These are phyloP conservation scores for Schizothecium vesticola DNA, from an alignment of 495 filamentous ascomycete species.

Conservation along the genomic window DNA sequence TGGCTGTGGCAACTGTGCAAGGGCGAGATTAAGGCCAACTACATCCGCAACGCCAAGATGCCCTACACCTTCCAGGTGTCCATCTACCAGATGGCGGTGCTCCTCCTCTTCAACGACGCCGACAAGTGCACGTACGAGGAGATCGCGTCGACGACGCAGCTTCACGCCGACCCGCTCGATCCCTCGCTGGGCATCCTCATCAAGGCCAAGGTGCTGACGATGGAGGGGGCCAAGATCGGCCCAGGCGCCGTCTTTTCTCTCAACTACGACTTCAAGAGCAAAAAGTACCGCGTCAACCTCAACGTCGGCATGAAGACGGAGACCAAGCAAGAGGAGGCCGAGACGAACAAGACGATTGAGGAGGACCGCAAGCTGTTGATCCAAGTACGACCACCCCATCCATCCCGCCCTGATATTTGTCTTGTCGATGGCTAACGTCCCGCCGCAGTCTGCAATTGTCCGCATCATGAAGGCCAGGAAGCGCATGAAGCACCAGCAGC, in stretches of 20 bases:
- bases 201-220: slow-evolving; percentile 81
- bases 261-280: slow-evolving; percentile 94
- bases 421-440: not conserved
- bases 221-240: slow-evolving; percentile 68
- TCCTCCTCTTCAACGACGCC: slow-evolving; percentile 92
- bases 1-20: slow-evolving; percentile 99
- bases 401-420: no score
- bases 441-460: slow-evolving; percentile 85
- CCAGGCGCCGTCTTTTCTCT: slow-evolving; percentile 69
- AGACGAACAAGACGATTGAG: slow-evolving; percentile 99
- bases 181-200: slow-evolving; percentile 76
- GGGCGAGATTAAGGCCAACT: slow-evolving; percentile 91
- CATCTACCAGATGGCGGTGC: slow-evolving; percentile 93
- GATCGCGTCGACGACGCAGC: slow-evolving; percentile 71
- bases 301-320: slow-evolving; percentile 93
- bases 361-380: slow-evolving; percentile 94
- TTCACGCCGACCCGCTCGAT: slow-evolving; percentile 76
- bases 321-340: slow-evolving; percentile 88
- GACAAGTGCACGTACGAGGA: slow-evolving; percentile 84
- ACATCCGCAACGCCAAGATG: slow-evolving; percentile 78
- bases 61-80: slow-evolving; percentile 98
- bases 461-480: slow-evolving; percentile 99
- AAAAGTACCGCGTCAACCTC: slow-evolving; percentile 94
- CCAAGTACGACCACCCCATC: slow-evolving; percentile 60
- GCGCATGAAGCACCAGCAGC: slow-evolving; percentile 91